These are phyloP conservation scores for Kodamaea alishanica DNA, from an alignment of 1,139 yeast genomes.

Conservation along the genomic window DNA sequence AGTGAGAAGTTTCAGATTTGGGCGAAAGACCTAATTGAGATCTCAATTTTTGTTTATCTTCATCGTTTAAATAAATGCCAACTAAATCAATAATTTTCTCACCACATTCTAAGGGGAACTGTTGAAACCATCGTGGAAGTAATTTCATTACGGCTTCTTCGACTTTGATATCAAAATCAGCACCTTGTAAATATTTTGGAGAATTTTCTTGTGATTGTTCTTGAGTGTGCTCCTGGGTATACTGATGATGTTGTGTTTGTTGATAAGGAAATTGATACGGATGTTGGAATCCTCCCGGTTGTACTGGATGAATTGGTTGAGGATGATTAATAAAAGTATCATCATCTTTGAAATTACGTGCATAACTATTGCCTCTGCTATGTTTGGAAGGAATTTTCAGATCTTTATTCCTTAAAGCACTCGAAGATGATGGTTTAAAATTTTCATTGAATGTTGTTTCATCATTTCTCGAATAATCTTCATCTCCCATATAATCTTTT, in stretches of 20 bases:
- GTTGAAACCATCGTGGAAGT: too few species aligned
- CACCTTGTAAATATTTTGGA: not conserved
- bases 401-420: not conserved
- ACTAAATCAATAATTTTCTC: too few species aligned
- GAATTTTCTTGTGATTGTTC: not conserved
- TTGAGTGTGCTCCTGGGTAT: conserved; percentile 1
- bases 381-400: conserved; percentile 1
- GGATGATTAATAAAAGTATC: conserved; percentile 10
- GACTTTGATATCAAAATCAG: too few species aligned
- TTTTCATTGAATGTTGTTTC: conserved; percentile 16
- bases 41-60: too few species aligned
- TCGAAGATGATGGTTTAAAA: conserved; percentile 10
- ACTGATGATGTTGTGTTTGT: conserved; percentile 3
- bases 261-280: conserved; percentile 7
- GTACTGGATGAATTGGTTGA: not conserved
- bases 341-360: conserved; percentile 7
- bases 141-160: too few species aligned
- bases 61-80: too few species aligned
- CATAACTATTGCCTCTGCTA: conserved; percentile 2
- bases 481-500: conserved; percentile 2
- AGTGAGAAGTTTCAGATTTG: too few species aligned
- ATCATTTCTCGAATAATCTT: conserved; percentile 13
- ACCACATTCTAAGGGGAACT: too few species aligned
- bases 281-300: conserved; percentile 1
- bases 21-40: too few species aligned